Conservation (phyloP, 352 stramenopile genomes). For the Phytopythium montanum region DNA sequence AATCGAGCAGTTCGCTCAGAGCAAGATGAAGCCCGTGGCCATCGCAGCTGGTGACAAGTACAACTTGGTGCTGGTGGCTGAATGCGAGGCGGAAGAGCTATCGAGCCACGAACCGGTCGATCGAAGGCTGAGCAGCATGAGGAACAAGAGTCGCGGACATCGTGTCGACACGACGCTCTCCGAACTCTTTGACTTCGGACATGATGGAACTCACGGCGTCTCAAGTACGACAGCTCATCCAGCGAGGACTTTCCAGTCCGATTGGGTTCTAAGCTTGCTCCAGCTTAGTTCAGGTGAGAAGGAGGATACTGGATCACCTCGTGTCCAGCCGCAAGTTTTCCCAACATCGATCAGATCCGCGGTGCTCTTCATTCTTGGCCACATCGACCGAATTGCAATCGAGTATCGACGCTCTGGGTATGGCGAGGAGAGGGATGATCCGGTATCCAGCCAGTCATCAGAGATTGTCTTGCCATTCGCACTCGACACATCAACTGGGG, state of each 20-base stretch:
- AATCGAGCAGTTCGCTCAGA: conserved; percentile 53
- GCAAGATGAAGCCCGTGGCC: conserved; percentile 48
- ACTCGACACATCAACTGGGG: conserved; percentile 28
- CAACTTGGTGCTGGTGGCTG: conserved; percentile 69
- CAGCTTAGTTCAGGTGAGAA: background rate
- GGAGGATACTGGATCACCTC: background rate
- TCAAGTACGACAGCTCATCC: background rate
- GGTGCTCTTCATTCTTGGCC: conserved; percentile 37
- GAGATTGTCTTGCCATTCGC: conserved; percentile 25
- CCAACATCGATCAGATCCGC: background rate
- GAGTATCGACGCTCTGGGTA: conserved; percentile 14
- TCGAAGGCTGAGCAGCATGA: background rate
- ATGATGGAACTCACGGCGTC: background rate
- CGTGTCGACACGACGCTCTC: background rate
- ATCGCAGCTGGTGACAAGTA: conserved; percentile 88
- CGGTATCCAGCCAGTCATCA: background rate
- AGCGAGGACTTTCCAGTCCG: background rate
- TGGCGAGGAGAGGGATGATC: background rate
- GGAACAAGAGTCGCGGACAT: background rate
- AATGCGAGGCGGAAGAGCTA: conserved; percentile 13
- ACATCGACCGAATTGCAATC: conserved; percentile 37
- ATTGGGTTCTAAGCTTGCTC: background rate
- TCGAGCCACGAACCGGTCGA: background rate
- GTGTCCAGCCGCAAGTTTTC: background rate
- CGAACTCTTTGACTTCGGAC: background rate